A percentile compares a stretch with the other conserved stretches of the same genome.
These are phyloP conservation scores for Marasmius sp. DNA, from an alignment of 1,284 basidiomycete genomes.

Conservation along the genomic window DNA sequence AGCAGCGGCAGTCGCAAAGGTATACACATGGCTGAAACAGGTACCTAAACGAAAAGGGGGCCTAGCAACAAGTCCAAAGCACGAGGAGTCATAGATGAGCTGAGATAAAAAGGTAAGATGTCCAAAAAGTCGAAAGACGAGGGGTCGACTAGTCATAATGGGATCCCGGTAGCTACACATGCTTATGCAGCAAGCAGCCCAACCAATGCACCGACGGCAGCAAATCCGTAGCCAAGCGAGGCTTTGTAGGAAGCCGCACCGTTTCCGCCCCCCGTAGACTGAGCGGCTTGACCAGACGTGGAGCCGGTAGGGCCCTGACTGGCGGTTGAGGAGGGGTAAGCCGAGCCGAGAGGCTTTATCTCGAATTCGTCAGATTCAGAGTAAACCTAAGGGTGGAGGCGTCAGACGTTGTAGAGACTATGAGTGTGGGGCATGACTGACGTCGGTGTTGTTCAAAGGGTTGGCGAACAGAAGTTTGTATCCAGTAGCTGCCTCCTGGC, in stretches of 20 bases:
- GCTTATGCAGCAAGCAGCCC: slow-evolving; percentile 30
- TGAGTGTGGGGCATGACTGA: slow-evolving; percentile 25
- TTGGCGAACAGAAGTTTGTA: slow-evolving; percentile 63
- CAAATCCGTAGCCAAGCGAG: slow-evolving; percentile 30
- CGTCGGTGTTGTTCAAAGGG: slow-evolving; percentile 55
- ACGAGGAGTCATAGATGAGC: too few relatives aligned
- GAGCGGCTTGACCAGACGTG: slow-evolving; percentile 11
- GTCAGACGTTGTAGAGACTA: slow-evolving; percentile 1
- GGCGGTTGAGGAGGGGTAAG: slow-evolving; percentile 50
- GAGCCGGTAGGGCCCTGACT: slow-evolving; percentile 36
- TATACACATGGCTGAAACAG: too few relatives aligned
- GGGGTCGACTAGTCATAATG: too few relatives aligned
- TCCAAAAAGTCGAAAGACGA: too few relatives aligned
- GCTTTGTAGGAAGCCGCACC: slow-evolving; percentile 22
- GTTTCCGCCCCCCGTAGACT: slow-evolving; percentile 3
- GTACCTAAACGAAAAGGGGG: too few relatives aligned
- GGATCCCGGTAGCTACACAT: not conserved
- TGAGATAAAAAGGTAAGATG: too few relatives aligned
- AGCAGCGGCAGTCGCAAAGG: too few relatives aligned
- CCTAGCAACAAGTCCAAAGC: too few relatives aligned
- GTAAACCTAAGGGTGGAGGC: slow-evolving; percentile 48
- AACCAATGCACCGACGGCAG: slow-evolving; percentile 25
- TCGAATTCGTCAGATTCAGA: slow-evolving; percentile 63
- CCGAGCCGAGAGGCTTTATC: slow-evolving; percentile 61
- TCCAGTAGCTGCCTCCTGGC: slow-evolving; percentile 41